phyloP scores from a whole-genome alignment of 805 yeast species.

The Scheffersomyces lignosus region DNA sequence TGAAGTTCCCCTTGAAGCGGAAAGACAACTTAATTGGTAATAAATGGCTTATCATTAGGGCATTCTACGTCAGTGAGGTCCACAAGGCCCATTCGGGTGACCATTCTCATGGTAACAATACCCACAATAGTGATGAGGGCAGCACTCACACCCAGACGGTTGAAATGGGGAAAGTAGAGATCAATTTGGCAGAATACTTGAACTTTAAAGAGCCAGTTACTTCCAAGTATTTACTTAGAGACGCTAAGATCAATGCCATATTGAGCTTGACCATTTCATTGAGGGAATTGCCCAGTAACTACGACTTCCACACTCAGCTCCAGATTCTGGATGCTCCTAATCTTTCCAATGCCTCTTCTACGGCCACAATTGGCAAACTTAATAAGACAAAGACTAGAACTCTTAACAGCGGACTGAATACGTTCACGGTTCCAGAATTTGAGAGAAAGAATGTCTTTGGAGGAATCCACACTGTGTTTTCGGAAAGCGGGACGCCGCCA shows the following conservation, averaged over 20 bases:
- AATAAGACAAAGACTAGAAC: background rate
- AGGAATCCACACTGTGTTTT: slow-evolving; percentile 46
- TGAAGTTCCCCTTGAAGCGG: slow-evolving; percentile 42
- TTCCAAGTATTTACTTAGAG: slow-evolving; percentile 66
- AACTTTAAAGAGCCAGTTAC: slow-evolving; percentile 51
- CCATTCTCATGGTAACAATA: slow-evolving; percentile 4
- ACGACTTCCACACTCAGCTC: slow-evolving; percentile 43
- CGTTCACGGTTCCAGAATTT: slow-evolving; percentile 39
- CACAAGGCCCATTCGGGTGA: slow-evolving; percentile 7
- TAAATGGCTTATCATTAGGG: slow-evolving; percentile 41
- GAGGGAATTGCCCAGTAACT: slow-evolving; percentile 38
- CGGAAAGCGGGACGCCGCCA: slow-evolving; percentile 2
- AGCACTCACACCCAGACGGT: slow-evolving; percentile 24
- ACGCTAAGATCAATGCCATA: slow-evolving; percentile 84
- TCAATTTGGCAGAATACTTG: slow-evolving; percentile 74
- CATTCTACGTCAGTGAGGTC: slow-evolving; percentile 34
- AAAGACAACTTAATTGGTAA: slow-evolving; percentile 38
- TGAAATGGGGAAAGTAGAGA: slow-evolving; percentile 61
- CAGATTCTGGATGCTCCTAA: slow-evolving; percentile 30
- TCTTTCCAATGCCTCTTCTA: background rate
- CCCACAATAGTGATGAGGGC: slow-evolving; percentile 5
- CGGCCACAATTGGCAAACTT: background rate
- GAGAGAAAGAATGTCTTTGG: slow-evolving; percentile 48
- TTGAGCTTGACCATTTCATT: slow-evolving; percentile 59
- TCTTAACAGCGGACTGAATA: too few species aligned